Evolutionary conservation across 495 filamentous ascomycete genomes (phyloP).

Genomic region (Rusavskia elegans): DNA sequence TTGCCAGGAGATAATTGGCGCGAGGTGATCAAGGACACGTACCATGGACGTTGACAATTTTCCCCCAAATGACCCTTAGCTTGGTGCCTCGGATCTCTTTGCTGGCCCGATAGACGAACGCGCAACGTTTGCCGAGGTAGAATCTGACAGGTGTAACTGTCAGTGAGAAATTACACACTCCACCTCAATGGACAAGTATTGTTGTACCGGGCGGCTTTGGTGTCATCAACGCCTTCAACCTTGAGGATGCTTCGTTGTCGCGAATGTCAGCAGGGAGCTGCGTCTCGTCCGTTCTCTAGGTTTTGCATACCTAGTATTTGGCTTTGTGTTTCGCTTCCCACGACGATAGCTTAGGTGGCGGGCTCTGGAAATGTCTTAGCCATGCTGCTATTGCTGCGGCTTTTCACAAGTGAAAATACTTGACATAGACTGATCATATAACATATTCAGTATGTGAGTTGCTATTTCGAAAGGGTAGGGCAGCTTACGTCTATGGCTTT

Average conservation of each 20-base stretch:
- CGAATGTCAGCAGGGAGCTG: slow-evolving; percentile 13
- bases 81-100: slow-evolving; percentile 88
- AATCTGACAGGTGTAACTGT: slow-evolving; percentile 44
- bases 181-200: background rate
- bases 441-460: too few species aligned
- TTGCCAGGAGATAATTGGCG: too few species aligned
- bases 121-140: slow-evolving; percentile 90
- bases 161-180: background rate
- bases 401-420: too few species aligned
- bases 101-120: slow-evolving; percentile 90
- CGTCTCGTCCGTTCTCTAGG: background rate
- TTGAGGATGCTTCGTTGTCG: slow-evolving; percentile 79
- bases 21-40: too few species aligned
- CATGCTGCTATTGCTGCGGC: too few species aligned
- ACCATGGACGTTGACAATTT: slow-evolving; percentile 91
- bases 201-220: slow-evolving; percentile 56
- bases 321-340: slow-evolving; percentile 67
- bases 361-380: too few species aligned
- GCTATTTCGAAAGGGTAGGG: too few species aligned
- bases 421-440: too few species aligned
- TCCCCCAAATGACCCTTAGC: slow-evolving; percentile 98
- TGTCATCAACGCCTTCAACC: slow-evolving; percentile 89
- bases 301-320: slow-evolving; percentile 43
- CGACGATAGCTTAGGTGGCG: slow-evolving; percentile 91
- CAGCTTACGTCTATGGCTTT: too few species aligned